phyloP scores from a whole-genome alignment of 1,284 basidiomycete genomes.

The Meripilus lineatus region DNA sequence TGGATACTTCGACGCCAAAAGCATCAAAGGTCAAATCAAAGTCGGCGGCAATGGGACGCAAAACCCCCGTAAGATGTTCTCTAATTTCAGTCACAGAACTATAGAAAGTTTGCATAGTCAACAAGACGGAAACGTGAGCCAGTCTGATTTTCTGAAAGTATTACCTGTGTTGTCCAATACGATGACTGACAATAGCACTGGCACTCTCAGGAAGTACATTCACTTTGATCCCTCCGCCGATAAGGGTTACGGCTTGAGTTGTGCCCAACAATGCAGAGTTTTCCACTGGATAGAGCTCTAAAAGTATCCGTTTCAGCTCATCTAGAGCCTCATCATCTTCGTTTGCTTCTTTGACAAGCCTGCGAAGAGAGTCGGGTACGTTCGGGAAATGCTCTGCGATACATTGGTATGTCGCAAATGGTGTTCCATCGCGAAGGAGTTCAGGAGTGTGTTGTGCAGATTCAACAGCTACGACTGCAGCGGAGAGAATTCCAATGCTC shows the following conservation, averaged over 20 bases:
- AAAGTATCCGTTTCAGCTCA: slow-evolving; percentile 35
- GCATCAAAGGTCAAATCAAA: slow-evolving; percentile 43
- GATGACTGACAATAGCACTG: slow-evolving; percentile 50
- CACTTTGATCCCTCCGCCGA: slow-evolving; percentile 56
- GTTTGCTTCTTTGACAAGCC: slow-evolving; percentile 31
- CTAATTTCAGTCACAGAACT: slow-evolving; percentile 42
- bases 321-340: slow-evolving; percentile 38
- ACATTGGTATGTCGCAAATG: slow-evolving; percentile 41
- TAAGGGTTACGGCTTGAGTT: slow-evolving; percentile 57
- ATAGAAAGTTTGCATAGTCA: slow-evolving; percentile 26
- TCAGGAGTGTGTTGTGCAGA: slow-evolving; percentile 36
- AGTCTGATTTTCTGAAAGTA: neutral
- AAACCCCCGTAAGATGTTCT: slow-evolving; percentile 35
- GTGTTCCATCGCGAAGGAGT: slow-evolving; percentile 35
- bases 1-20: slow-evolving; percentile 30
- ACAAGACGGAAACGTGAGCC: slow-evolving; percentile 9
- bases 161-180: slow-evolving; percentile 41
- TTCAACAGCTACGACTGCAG: slow-evolving; percentile 48
- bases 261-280: slow-evolving; percentile 39
- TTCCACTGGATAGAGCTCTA: slow-evolving; percentile 24
- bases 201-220: slow-evolving; percentile 57
- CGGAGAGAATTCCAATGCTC: slow-evolving; percentile 53
- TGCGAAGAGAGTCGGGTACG: slow-evolving; percentile 33
- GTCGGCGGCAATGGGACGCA: slow-evolving; percentile 37
- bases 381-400: slow-evolving; percentile 41